phyloP scores from a whole-genome alignment of 1,139 yeast species.

The Pichia norvegensis region DNA sequence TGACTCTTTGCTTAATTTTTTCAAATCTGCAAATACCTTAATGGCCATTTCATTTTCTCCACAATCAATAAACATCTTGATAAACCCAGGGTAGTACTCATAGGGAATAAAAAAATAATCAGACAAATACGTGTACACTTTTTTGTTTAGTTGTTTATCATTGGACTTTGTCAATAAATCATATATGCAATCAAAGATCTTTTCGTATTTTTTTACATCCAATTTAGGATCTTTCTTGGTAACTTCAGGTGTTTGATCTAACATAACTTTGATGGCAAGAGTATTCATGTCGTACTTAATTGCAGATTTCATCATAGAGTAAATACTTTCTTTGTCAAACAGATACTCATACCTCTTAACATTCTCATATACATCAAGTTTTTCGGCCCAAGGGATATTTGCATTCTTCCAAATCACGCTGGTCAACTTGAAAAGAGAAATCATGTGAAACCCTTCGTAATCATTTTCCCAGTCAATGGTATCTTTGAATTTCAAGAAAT shows the following conservation, averaged over 20 bases:
- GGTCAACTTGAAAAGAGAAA: constrained; percentile 30
- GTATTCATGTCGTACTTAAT: constrained; percentile 10
- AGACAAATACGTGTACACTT: constrained; percentile 50
- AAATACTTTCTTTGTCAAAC: constrained; percentile 38
- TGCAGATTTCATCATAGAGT: constrained; percentile 33
- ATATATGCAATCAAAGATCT: constrained; percentile 37
- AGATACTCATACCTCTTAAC: constrained; percentile 34
- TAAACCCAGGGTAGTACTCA: constrained; percentile 52
- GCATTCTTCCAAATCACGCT: constrained; percentile 23
- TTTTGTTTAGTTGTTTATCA: constrained; percentile 32
- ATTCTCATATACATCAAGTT: constrained; percentile 29
- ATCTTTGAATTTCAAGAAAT: constrained; percentile 35
- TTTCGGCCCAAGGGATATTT: constrained; percentile 23
- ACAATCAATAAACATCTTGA: constrained; percentile 51
- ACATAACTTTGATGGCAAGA: constrained; percentile 48
- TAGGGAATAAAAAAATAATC: constrained; percentile 53
- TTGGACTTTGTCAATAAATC: constrained; percentile 35
- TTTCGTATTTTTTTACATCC: constrained; percentile 25
- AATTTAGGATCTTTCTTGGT: constrained; percentile 23
- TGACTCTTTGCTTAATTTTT: constrained; percentile 48
- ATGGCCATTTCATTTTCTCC: constrained; percentile 60
- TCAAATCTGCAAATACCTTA: constrained; percentile 55
- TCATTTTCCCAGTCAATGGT: constrained; percentile 36
- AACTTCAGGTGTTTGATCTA: constrained; percentile 50
- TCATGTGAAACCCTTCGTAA: constrained; percentile 27